Evolutionary conservation across 305 asterid genomes (phyloP), one percentile per base, ranked within the genome.

Genomic region (Fraxinus paxiana): DNA sequence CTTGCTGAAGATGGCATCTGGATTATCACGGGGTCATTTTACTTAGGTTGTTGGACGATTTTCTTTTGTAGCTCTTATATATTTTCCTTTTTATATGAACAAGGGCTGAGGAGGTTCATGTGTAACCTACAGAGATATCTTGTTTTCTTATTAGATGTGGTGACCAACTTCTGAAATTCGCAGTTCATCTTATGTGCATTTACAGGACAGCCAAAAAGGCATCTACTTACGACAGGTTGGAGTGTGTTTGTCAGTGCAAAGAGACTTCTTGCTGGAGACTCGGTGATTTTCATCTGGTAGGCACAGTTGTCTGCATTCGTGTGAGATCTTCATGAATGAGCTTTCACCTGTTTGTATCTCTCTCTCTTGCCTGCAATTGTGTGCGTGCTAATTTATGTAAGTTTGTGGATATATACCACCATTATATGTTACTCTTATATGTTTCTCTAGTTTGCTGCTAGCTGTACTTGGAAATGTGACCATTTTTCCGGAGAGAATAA

Each of bases 201-300:
- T 87, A 81, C 93, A 95, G 98, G 98, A 78, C 98, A 95, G 92
- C 98, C 98, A 38, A 93, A 93, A 87, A 90, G 98, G 87, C 98
- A 93, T 90, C 98, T 95, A 82, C 94, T 95, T 78, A 95, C 97
- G 69, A 93, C 98, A 10, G 98, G 98, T 78, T 94, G 98, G 98
- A 94, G 98, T 76, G 98, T 94, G 80, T 94, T 93, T 76, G 98
- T 93, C 78, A 95, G 98, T 85, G 98, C 98, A 80, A 95, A 95
- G 88, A 90, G 93, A 87, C 92, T 95, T 72, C 89, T 91, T 80
- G 97, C 98, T 82, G 98, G 98, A 61, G 99, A 95, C 87, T 87
- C 97, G 24, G 98, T 95, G 79, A 92, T 95, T 83, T 95, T 95
- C 90, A 95, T 95, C 87, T 95, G 99, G 99, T 95, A 94, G 83